Evolutionary conservation across 129 eudicot genomes (phyloP).

Genomic region (Flaveria robusta): DNA sequence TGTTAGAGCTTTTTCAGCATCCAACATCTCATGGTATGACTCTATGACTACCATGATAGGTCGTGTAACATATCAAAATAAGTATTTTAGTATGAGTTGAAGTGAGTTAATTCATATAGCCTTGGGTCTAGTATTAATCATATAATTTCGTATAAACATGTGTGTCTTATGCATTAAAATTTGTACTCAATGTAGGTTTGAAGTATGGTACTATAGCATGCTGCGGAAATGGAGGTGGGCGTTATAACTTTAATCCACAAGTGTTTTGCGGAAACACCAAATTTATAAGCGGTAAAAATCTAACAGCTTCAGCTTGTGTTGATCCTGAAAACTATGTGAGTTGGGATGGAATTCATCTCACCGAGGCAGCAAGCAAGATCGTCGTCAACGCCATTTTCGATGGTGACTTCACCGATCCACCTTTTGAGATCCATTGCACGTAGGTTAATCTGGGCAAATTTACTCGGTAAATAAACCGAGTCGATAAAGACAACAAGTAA

Average conservation of each 20-base stretch:
- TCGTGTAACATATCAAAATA: neutral
- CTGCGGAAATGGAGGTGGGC: conserved; percentile 76
- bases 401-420: conserved; percentile 64
- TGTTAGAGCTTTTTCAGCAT: conserved; percentile 77
- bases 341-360: conserved; percentile 87
- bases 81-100: neutral
- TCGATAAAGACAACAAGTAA: neutral
- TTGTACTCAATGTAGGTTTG: conserved; percentile 45
- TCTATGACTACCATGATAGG: neutral
- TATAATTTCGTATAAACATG: neutral
- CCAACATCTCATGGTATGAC: conserved; percentile 79
- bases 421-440: conserved; percentile 39
- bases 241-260: conserved; percentile 54
- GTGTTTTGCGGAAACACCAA: conserved; percentile 74
- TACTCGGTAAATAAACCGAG: conserved; percentile 18
- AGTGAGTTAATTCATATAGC: neutral
- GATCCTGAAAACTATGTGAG: conserved; percentile 84
- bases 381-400: conserved; percentile 55
- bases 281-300: conserved; percentile 45
- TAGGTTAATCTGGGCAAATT: conserved; percentile 8
- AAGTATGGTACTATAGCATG: conserved; percentile 70
- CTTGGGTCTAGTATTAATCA: neutral
- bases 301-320: conserved; percentile 61
- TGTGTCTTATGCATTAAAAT: neutral
- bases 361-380: conserved; percentile 79